Conservation (phyloP, 2,329 filamentous ascomycete species). For the Chaetomium sp. region DNA sequence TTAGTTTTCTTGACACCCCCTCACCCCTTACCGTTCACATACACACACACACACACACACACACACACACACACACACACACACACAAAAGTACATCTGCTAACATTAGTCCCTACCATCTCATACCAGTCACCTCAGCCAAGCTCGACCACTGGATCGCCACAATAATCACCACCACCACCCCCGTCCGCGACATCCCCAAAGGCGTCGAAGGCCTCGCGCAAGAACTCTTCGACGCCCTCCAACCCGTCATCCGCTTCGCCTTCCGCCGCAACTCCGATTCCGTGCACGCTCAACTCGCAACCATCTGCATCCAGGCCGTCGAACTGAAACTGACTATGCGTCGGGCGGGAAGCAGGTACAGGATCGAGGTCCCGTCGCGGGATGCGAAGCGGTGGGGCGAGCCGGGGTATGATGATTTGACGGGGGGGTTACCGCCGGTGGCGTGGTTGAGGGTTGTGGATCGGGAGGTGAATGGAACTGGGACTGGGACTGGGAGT, state of each 20-base stretch:
- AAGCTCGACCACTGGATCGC: constrained; percentile 3
- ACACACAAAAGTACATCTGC: background rate
- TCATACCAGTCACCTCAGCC: background rate
- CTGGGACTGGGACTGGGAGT: too few species aligned
- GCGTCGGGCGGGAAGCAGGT: background rate
- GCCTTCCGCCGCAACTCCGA: background rate
- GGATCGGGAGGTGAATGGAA: background rate
- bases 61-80: background rate
- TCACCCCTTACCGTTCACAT: background rate
- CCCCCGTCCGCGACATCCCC: constrained; percentile 1
- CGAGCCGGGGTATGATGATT: constrained; percentile 2
- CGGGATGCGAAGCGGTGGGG: constrained; percentile 8
- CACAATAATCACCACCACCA: constrained; percentile 2
- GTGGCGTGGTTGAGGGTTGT: background rate
- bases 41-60: background rate
- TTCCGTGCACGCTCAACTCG: constrained; percentile 1
- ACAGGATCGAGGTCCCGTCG: constrained; percentile 14
- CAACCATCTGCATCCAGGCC: constrained; percentile 16
- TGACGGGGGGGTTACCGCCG: background rate
- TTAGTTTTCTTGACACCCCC: background rate
- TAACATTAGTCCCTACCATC: background rate
- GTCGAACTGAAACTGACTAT: constrained; percentile 16
- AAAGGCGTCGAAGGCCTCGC: constrained; percentile 2
- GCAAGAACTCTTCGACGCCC: constrained; percentile 3
- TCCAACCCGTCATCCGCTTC: constrained; percentile 7